Evolutionary conservation across 495 filamentous ascomycete genomes (phyloP).

Genomic region (Neurospora hispaniola): DNA sequence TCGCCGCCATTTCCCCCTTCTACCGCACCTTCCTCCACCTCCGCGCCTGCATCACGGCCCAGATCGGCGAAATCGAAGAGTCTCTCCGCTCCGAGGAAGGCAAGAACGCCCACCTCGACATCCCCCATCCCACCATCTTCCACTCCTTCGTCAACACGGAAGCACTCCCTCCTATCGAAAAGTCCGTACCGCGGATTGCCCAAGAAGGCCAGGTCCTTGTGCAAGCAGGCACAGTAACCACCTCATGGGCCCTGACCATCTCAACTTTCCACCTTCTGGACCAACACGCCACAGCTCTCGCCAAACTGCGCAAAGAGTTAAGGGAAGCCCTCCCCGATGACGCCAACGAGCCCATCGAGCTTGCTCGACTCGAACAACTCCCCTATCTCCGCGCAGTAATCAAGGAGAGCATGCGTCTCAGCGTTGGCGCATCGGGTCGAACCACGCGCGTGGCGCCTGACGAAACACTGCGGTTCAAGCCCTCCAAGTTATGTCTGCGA

Average conservation of each 20-base stretch:
- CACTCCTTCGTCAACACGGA: constrained; percentile 19
- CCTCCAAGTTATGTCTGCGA: background rate
- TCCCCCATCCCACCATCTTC: constrained; percentile 19
- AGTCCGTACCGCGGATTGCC: constrained; percentile 15
- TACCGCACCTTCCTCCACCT: background rate
- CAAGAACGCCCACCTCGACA: background rate
- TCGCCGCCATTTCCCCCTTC: background rate
- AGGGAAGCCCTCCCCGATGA: constrained; percentile 4
- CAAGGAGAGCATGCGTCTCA: constrained; percentile 33
- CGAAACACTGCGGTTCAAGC: constrained; percentile 27
- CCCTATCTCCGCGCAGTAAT: constrained; percentile 34
- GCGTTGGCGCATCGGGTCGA: constrained; percentile 30
- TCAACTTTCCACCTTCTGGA: constrained; percentile 21
- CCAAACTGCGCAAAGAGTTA: constrained; percentile 13
- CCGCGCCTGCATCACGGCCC: constrained; percentile 2
- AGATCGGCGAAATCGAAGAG: constrained; percentile 5
- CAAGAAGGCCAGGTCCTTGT: constrained; percentile 23
- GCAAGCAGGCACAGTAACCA: constrained; percentile 17
- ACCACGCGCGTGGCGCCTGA: constrained; percentile 33
- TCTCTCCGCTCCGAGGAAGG: background rate
- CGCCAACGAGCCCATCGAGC: background rate
- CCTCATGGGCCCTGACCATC: constrained; percentile 16
- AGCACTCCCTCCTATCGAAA: constrained; percentile 15
- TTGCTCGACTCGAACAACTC: background rate
- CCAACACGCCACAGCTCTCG: constrained; percentile 7